A percentile compares a stretch with the other conserved stretches of the same genome.
Conservation (phyloP, 2,329 filamentous ascomycete genomes). For the Acrocalymma vagum region DNA sequence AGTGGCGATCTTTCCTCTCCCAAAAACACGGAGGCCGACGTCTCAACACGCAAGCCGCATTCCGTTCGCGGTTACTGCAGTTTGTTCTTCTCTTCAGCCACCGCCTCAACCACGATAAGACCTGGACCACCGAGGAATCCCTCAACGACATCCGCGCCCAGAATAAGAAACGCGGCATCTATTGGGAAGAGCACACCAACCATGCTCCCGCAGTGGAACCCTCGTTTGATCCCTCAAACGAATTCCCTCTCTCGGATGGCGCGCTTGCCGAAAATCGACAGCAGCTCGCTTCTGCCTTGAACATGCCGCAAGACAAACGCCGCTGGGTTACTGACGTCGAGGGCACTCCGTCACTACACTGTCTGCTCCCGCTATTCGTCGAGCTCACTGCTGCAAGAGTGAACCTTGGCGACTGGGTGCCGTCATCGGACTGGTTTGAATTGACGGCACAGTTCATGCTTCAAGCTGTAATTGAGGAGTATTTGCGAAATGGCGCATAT, state of each 20-base stretch:
- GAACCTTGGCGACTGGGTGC: slow-evolving; percentile 39
- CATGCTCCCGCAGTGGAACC: slow-evolving; percentile 28
- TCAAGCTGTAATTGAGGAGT: slow-evolving; percentile 60
- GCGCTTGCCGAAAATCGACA: slow-evolving; percentile 37
- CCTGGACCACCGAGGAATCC: slow-evolving; percentile 47
- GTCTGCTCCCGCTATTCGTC: slow-evolving; percentile 59
- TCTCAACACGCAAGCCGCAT: slow-evolving; percentile 51
- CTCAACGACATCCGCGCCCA: slow-evolving; percentile 45
- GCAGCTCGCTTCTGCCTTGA: slow-evolving; percentile 30
- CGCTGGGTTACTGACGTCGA: slow-evolving; percentile 43
- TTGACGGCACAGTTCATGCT: slow-evolving; percentile 58
- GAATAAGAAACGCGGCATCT: slow-evolving; percentile 44
- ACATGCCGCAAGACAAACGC: slow-evolving; percentile 31
- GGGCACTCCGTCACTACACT: slow-evolving; percentile 47
- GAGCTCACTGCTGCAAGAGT: slow-evolving; percentile 57
- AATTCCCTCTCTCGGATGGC: slow-evolving; percentile 37
- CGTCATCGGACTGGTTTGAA: slow-evolving; percentile 54
- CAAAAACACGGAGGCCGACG: slow-evolving; percentile 46
- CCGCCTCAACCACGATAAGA: slow-evolving; percentile 48
- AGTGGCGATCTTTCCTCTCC: slow-evolving; percentile 55
- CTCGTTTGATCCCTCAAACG: slow-evolving; percentile 32
- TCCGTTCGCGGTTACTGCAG: slow-evolving; percentile 59
- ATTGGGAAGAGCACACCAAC: slow-evolving; percentile 29
- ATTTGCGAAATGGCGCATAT: slow-evolving; percentile 48
- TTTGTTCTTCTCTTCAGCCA: slow-evolving; percentile 56